Conservation (phyloP, 2,329 filamentous ascomycete genomes). For the Escovopsis sp. region DNA sequence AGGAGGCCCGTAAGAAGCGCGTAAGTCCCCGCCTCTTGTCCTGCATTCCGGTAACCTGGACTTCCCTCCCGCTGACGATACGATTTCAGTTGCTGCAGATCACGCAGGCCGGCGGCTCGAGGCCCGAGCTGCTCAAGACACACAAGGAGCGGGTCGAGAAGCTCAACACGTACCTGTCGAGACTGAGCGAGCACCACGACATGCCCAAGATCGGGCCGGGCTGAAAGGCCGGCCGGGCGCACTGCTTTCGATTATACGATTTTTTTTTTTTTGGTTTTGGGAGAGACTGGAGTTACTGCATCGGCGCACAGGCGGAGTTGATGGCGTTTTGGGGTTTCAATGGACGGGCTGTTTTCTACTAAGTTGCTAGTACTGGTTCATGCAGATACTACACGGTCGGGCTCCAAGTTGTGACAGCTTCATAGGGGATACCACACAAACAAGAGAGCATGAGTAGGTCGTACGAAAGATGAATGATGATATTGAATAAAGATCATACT, state of each 20-base stretch:
- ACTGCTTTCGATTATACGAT: neutral
- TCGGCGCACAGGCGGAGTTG: conserved; percentile 10
- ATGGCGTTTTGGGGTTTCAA: conserved; percentile 7
- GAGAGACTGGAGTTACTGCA: too few species aligned
- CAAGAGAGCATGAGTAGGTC: too few species aligned
- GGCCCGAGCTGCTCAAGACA: conserved; percentile 76
- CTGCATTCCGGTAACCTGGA: too few species aligned
- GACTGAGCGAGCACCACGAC: conserved; percentile 91
- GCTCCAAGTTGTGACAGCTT: too few species aligned
- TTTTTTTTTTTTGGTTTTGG: too few species aligned
- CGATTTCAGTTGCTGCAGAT: conserved; percentile 38
- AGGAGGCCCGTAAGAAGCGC: conserved; percentile 68
- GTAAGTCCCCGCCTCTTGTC: conserved; percentile 42
- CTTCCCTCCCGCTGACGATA: too few species aligned
- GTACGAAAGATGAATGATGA: too few species aligned
- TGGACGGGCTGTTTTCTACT: too few species aligned
- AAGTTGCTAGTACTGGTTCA: too few species aligned
- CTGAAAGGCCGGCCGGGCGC: conserved; percentile 15
- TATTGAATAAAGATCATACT: too few species aligned
- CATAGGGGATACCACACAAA: too few species aligned
- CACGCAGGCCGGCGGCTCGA: conserved; percentile 42
- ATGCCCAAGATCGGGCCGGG: conserved; percentile 62
- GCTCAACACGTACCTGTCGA: conserved; percentile 83
- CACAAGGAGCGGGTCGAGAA: conserved; percentile 96
- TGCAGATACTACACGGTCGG: too few species aligned